phyloP scores from a whole-genome alignment of 176 grass and related monocot genomes.

The Carex cristatella region DNA sequence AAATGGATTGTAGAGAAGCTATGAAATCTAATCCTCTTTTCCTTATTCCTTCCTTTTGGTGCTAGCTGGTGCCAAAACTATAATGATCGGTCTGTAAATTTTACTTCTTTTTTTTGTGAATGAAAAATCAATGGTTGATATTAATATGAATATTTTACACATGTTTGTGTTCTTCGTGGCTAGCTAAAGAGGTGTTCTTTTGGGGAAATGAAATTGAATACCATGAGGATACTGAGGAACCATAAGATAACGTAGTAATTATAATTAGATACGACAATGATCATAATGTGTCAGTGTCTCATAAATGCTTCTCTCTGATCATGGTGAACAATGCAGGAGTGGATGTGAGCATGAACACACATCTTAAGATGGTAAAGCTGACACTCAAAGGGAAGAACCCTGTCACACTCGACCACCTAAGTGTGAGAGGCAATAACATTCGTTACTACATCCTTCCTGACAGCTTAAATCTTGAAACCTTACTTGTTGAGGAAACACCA shows the following conservation, averaged over 20 bases:
- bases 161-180: not conserved
- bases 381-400: slow-evolving; percentile 91
- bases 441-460: slow-evolving; percentile 92
- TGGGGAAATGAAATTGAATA: not conserved
- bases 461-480: slow-evolving; percentile 86
- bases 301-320: slow-evolving; percentile 15
- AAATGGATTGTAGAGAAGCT: not conserved
- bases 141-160: not conserved
- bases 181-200: not conserved
- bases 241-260: not conserved
- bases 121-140: not conserved
- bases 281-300: not conserved
- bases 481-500: slow-evolving; percentile 83
- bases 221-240: not conserved
- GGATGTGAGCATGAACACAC: slow-evolving; percentile 96
- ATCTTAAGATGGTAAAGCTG: slow-evolving; percentile 81
- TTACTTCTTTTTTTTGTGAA: not conserved
- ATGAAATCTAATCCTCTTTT: not conserved
- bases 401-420: slow-evolving; percentile 79
- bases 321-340: slow-evolving; percentile 40
- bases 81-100: not conserved
- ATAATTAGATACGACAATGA: not conserved
- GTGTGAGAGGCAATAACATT: slow-evolving; percentile 90
- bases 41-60: not conserved
- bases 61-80: not conserved